Evolutionary conservation across 257 asterid genomes (phyloP), one percentile per base, ranked within the genome.

Genomic region (Solanum virginianum): DNA sequence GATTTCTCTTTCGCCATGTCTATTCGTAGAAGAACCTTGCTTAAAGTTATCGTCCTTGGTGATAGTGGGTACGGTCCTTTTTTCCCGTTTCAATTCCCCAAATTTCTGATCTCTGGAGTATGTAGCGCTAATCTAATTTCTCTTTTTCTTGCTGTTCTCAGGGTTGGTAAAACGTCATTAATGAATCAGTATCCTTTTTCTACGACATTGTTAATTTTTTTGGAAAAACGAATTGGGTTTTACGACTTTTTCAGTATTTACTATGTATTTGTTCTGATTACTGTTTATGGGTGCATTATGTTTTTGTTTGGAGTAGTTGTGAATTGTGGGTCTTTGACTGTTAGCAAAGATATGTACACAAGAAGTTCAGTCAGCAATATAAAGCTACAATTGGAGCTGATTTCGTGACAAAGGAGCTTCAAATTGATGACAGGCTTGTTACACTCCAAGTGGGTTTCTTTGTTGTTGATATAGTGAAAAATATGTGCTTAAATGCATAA

Each of bases 361-460:
- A 97, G 94, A 97, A 91, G 91, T 97, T 93, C 88, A 97, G 98
- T 80, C 97, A 95, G 90, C 98, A 95, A 92, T 97, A 95, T 83
- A 97, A 95, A 89, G 98, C 99, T 66, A 97, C 99, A 10, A 97
- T 97, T 84, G 99, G 99, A 88, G 99, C 99, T 74, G 99, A 97
- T 92, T 97, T 97, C 85, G 97, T 97, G 74, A 97, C 99, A 5
- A 97, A 94, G 91, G 99, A 97, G 83, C 94, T 97, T 87, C 98
- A 91, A 80, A 93, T 95, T 68, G 98, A 97, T 51, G 99, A 95
- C 83, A 91, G 98, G 41, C 94, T 91, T n/a, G 97, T 97, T 84
- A 97, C 99, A 79, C 92, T 97, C 62, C 99, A 97, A 89, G 99
- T 97, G 87, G 84, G 95, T 88, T 88, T 86, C 84, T 41, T 32